Percentiles rank a stretch among this genome's conserved stretches.
Conservation (phyloP, 768 basidiomycete species). For the Calocera cornea region DNA sequence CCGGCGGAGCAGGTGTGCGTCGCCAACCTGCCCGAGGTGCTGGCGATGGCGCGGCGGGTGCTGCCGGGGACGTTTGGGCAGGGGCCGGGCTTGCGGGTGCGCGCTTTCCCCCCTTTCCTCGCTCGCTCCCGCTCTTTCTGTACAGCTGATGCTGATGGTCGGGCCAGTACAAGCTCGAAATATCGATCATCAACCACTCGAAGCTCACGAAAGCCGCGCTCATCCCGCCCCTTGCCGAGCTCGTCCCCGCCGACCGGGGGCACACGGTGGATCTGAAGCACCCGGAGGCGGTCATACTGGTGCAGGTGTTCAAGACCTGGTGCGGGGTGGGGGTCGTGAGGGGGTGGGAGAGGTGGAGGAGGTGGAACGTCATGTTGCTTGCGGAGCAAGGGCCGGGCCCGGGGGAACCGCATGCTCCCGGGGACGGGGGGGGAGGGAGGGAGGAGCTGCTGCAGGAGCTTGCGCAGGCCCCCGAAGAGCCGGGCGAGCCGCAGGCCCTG, state of each 20-base stretch:
- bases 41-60: conserved; percentile 41
- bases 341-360: conserved; percentile 56
- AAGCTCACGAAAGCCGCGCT: conserved; percentile 44
- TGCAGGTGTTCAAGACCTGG: conserved; percentile 70
- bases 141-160: not conserved
- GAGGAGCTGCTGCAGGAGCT: not conserved
- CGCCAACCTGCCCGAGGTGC: conserved; percentile 58
- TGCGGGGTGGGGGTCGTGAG: conserved; percentile 64
- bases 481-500: not conserved
- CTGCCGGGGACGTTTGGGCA: conserved; percentile 41
- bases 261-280: conserved; percentile 55
- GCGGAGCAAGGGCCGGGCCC: conserved; percentile 32
- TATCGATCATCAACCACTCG: conserved; percentile 64
- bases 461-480: not conserved
- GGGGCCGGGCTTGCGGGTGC: conserved; percentile 29
- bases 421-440: conserved; percentile 16
- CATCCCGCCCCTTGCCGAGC: conserved; percentile 55
- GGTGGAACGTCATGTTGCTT: conserved; percentile 69
- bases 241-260: conserved; percentile 41
- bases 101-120: conserved; percentile 26
- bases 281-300: conserved; percentile 59
- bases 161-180: conserved; percentile 65
- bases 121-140: not conserved
- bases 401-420: no score
- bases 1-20: conserved; percentile 55